Evolutionary conservation across 2,329 filamentous ascomycete species (phyloP), one percentile per base, ranked within the genome.

Genomic region (Stylonectria norvegica): DNA sequence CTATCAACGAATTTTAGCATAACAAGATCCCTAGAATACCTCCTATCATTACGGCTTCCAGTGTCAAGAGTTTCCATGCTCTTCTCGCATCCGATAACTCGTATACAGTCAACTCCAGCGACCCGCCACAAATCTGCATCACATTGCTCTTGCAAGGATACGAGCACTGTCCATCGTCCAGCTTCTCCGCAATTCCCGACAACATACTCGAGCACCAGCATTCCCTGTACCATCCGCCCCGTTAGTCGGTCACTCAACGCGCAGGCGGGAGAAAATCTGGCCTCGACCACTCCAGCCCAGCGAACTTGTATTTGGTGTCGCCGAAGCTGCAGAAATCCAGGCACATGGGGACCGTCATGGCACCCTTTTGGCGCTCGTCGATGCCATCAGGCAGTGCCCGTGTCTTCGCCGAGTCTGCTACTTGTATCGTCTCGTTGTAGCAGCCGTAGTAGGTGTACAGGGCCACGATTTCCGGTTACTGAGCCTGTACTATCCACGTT

Each of bases 201-300:
- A 82, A 52, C 33, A 63, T 63, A 14, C 70, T 63, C 16, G 73
- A 68, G 58, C 79, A 83, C 70, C 76, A 82, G 67, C 78, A 83
- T 63, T 81, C 77, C 39, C 75, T 76, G 22, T 22, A 36, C 20
- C 18, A 27, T 5, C 10, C 17, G 17, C 5, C 47, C n/a, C 14
- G 9, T 25, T 5, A n/a, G 22, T 36, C 14, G 19, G 34, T 22
- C 17, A n/a, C 14, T n/a, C 14, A 16, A 10, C 7, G 37, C 5
- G 9, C 6, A 20, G 6, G 10, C 4, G 23, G 34, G 20, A 28
- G 19, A 10, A 22, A 19, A 49, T 18, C 65, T 28, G 46, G 70
- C 70, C 66, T 60, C 11, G 72, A 65, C 59, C 72, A 79, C 62
- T 81, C 75, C 28, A 81, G 53, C 3, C 76, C 77, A 3, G 76